Evolutionary conservation across 1,284 basidiomycete species (phyloP).

Genomic region (Trichosporon faecale): DNA sequence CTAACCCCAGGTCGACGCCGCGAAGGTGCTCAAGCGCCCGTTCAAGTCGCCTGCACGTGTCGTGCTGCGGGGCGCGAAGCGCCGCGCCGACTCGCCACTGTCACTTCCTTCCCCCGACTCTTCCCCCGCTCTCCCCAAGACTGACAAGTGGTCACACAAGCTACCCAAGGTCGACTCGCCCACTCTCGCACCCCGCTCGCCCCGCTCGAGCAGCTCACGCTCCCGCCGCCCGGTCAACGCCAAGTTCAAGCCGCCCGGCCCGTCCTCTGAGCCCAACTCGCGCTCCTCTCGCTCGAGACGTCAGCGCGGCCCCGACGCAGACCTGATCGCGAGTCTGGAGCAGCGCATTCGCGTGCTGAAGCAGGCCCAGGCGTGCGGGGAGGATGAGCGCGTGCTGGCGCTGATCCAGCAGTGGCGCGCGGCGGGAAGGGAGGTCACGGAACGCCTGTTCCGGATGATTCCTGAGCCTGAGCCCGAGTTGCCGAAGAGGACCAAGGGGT

Average conservation of each 20-base stretch:
- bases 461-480: constrained; percentile 24
- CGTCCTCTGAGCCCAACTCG: neutral
- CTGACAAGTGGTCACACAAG: neutral
- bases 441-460: constrained; percentile 36
- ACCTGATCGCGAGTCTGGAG: constrained; percentile 30
- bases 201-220: neutral
- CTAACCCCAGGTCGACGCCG: constrained; percentile 17
- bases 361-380: constrained; percentile 26
- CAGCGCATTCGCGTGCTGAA: constrained; percentile 31
- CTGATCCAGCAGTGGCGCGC: constrained; percentile 40
- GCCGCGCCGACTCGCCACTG: neutral
- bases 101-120: neutral
- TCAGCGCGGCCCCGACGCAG: constrained; percentile 5
- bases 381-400: constrained; percentile 33
- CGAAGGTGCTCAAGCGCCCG: constrained; percentile 41
- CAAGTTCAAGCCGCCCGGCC: neutral
- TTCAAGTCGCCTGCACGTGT: constrained; percentile 33
- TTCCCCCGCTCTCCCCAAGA: neutral
- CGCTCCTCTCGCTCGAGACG: neutral
- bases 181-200: neutral
- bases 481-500: neutral
- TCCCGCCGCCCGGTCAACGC: neutral
- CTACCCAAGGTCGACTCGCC: neutral
- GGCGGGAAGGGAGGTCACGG: constrained; percentile 45
- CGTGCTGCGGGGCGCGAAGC: neutral